Evolutionary conservation across 148 eudicot genomes (phyloP), one percentile per base, ranked within the genome.

Genomic region (Drosera capensis): DNA sequence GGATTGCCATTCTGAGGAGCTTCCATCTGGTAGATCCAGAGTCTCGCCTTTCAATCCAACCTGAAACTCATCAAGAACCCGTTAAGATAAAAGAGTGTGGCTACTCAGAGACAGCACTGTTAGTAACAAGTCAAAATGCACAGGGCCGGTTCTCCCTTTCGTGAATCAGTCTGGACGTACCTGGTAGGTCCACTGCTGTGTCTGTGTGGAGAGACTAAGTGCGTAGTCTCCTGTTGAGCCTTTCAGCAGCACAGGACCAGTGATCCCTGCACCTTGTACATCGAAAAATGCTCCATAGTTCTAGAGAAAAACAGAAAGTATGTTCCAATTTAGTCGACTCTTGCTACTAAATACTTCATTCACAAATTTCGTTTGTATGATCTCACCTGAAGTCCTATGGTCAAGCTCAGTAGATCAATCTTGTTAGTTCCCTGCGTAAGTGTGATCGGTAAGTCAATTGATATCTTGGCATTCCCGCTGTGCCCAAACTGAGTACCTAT

Each of bases 211-310:
- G 61, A 90, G 76, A 54, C 85, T 85, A 43, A 62, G 3, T 5
- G 54, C 57, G 3, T 78, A 52, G 24, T 71, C 74, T 22, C 62
- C 75, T n/a, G 40, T 56, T 39, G 65, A 74, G 58, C 80, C 74
- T 66, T 55, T 62, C 45, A 90, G 63, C 58, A 43, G 56, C 43
- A 85, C 88, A 18, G 95, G 92, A 46, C 93, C 87, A 45, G 80
- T 70, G 44, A 90, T 49, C 46, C 99, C 99, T 25, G 99, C 95
- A 51, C 82, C 82, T 20, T 2, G 0, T 39, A 7, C 8, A 34
- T 90, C 95, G 54, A 65, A 90, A 59, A 69, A 74, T 40, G 93
- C 78, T 55, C 99, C 99, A 52, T 81, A 90, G 68, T 81, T 85
- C 99, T 90, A 48, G n/a, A n/a, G n/a, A n/a, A n/a, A n/a, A n/a